A percentile compares a stretch with the other conserved stretches of the same genome.
These are phyloP conservation scores for Lipomyces spencermartinsiae DNA, from an alignment of 805 yeast species.

Conservation along the genomic window DNA sequence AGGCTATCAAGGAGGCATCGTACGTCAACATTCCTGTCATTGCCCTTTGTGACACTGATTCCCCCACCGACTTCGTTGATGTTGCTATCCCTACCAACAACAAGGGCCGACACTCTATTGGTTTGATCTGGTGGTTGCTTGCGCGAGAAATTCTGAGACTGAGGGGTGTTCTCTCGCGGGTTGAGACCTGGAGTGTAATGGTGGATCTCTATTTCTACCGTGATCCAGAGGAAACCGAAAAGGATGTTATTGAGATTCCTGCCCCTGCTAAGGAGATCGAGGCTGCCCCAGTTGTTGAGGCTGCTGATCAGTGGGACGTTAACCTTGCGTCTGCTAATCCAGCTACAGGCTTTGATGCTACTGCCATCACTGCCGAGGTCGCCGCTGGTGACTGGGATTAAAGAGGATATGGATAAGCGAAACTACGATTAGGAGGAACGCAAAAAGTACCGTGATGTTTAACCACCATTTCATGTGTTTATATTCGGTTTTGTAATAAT, in stretches of 20 bases:
- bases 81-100: conserved; percentile 99
- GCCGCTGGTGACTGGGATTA: conserved; percentile 37
- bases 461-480: conserved; percentile 5
- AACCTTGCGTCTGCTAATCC: conserved; percentile 54
- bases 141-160: conserved; percentile 99
- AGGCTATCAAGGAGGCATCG: conserved; percentile 99
- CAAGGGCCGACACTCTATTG: conserved; percentile 99
- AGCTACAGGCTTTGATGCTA: conserved; percentile 67
- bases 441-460: background rate
- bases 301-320: conserved; percentile 60
- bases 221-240: conserved; percentile 99
- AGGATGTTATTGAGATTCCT: conserved; percentile 67
- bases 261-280: conserved; percentile 68
- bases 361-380: conserved; percentile 44
- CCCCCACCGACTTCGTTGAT: conserved; percentile 98
- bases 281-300: conserved; percentile 70
- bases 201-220: conserved; percentile 99
- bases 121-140: conserved; percentile 99
- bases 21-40: conserved; percentile 99
- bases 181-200: conserved; percentile 98
- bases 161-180: conserved; percentile 96
- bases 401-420: conserved; percentile 2
- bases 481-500: conserved; percentile 1
- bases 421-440: background rate
- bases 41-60: conserved; percentile 98